Conservation (phyloP, 192 early-diverging fungal species). For the Phycomyces nitens region DNA sequence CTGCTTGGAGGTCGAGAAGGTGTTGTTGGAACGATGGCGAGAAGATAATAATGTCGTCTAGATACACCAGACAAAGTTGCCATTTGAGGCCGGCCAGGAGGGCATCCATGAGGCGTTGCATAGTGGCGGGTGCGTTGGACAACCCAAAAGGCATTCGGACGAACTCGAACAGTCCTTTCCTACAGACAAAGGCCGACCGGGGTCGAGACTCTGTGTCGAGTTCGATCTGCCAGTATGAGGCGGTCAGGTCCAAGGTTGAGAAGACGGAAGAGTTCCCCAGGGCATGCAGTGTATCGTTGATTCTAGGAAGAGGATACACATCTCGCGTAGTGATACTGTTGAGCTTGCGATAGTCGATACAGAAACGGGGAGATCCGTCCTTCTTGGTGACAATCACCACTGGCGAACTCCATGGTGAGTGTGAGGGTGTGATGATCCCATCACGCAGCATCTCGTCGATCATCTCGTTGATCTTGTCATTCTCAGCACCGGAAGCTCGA, state of each 20-base stretch:
- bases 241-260: conserved; percentile 2
- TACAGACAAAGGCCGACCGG: conserved; percentile 34
- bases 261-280: conserved; percentile 24
- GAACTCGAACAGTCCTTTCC: conserved; percentile 46
- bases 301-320: conserved; percentile 36
- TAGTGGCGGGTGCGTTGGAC: conserved; percentile 55
- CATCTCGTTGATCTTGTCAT: conserved; percentile 6
- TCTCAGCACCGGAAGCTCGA: conserved; percentile 13
- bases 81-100: conserved; percentile 35
- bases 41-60: conserved; percentile 42
- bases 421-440: background rate
- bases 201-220: background rate
- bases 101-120: conserved; percentile 42
- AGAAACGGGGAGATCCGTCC: background rate
- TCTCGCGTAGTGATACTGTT: conserved; percentile 39
- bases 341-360: conserved; percentile 38
- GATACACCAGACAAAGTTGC: too few species aligned
- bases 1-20: too few species aligned
- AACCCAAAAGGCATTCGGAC: conserved; percentile 61
- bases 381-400: background rate
- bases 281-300: conserved; percentile 29
- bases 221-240: conserved; percentile 6
- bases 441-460: conserved; percentile 26
- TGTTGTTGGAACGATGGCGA: conserved; percentile 24
- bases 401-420: conserved; percentile 4